phyloP scores from a whole-genome alignment of 176 grass and related monocot species.

The Ampelocalamus luodianensis region DNA sequence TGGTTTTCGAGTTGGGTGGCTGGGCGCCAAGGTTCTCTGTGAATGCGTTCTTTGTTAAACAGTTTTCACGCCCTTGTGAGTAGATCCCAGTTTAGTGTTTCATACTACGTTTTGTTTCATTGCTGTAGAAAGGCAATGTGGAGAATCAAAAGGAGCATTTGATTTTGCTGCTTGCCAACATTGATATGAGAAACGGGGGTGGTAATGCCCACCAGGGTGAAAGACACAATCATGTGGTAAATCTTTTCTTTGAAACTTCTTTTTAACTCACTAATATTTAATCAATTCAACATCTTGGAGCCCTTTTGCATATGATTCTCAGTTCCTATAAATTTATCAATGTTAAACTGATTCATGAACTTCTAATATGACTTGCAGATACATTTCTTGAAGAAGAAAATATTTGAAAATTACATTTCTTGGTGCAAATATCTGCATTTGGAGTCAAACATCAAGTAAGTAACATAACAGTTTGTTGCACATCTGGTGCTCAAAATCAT shows the following conservation, averaged over 20 bases:
- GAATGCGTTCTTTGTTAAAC: background rate
- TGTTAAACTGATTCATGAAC: background rate
- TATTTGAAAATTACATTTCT: slow-evolving; percentile 80
- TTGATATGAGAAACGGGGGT: slow-evolving; percentile 55
- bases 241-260: slow-evolving; percentile 17
- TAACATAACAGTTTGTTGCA: slow-evolving; percentile 25
- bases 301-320: slow-evolving; percentile 16
- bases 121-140: slow-evolving; percentile 81
- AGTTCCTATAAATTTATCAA: slow-evolving; percentile 17
- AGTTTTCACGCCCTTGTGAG: no score
- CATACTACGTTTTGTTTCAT: slow-evolving; percentile 37
- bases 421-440: slow-evolving; percentile 93
- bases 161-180: slow-evolving; percentile 97
- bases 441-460: slow-evolving; percentile 57
- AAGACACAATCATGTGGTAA: slow-evolving; percentile 40
- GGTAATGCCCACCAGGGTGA: slow-evolving; percentile 7
- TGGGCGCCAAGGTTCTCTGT: background rate
- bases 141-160: slow-evolving; percentile 98
- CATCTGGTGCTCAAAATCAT: slow-evolving; percentile 14
- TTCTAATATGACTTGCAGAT: slow-evolving; percentile 59
- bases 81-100: slow-evolving; percentile 31
- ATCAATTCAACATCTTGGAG: slow-evolving; percentile 2
- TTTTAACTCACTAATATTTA: slow-evolving; percentile 9
- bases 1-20: background rate
- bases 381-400: slow-evolving; percentile 53